Conservation (phyloP, 2,329 filamentous ascomycete genomes). For the Penicillium sp. region DNA sequence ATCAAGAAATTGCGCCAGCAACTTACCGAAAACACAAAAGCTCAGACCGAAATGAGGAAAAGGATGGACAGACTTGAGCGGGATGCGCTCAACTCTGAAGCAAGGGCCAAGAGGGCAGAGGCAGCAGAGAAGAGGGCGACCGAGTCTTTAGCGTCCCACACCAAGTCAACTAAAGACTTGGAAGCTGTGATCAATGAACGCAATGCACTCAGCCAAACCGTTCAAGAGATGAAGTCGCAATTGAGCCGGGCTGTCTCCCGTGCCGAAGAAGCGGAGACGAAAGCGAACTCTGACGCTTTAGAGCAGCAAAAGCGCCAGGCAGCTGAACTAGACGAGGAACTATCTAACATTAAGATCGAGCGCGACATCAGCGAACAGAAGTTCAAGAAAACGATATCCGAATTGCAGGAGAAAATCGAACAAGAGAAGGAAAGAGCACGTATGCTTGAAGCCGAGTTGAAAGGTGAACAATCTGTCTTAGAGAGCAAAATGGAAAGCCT, state of each 20-base stretch:
- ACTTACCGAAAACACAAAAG: conserved; percentile 51
- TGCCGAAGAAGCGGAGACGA: conserved; percentile 63
- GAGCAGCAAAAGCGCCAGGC: conserved; percentile 60
- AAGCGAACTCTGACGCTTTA: conserved; percentile 63
- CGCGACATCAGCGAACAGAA: conserved; percentile 71
- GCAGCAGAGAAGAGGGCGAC: conserved; percentile 54
- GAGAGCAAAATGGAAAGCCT: conserved; percentile 89
- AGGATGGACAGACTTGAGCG: conserved; percentile 59
- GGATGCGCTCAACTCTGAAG: conserved; percentile 44
- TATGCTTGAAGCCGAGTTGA: conserved; percentile 69
- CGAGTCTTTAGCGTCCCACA: conserved; percentile 53
- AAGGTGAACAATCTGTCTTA: conserved; percentile 69
- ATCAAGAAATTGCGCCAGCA: conserved; percentile 72
- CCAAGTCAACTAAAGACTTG: conserved; percentile 55
- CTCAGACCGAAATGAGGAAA: conserved; percentile 51
- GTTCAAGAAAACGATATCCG: conserved; percentile 63
- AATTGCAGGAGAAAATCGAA: conserved; percentile 68
- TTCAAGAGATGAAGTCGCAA: conserved; percentile 66
- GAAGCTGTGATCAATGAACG: conserved; percentile 61
- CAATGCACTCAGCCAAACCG: conserved; percentile 59
- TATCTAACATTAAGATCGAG: conserved; percentile 66
- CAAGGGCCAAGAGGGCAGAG: conserved; percentile 61
- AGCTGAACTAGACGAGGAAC: conserved; percentile 58
- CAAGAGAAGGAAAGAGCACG: conserved; percentile 67
- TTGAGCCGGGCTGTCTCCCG: conserved; percentile 64